Evolutionary conservation across 441 rosid genomes (phyloP).

Genomic region (Flueggea neowawraea): DNA sequence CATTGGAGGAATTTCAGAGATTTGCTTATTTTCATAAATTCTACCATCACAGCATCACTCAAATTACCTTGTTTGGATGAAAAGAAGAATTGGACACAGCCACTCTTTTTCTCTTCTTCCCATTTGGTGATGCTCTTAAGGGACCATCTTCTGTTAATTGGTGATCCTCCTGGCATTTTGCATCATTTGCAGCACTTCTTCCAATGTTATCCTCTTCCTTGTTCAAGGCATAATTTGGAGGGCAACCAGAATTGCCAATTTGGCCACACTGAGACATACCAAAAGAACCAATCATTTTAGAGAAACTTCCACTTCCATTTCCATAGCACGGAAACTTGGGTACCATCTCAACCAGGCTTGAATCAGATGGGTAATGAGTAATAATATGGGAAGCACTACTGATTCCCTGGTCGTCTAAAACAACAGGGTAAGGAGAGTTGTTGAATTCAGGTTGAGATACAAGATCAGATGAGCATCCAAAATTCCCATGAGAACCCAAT

Average conservation of each 20-base stretch:
- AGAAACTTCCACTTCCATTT: slow-evolving; percentile 56
- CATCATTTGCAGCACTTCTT: slow-evolving; percentile 31
- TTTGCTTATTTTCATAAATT: not conserved
- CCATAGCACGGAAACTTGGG: slow-evolving; percentile 54
- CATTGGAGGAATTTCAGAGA: not conserved
- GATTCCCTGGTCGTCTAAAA: slow-evolving; percentile 54
- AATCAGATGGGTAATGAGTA: slow-evolving; percentile 50
- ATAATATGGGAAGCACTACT: slow-evolving; percentile 38
- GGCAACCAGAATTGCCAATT: slow-evolving; percentile 26
- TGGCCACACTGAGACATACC: slow-evolving; percentile 37
- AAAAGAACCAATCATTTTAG: slow-evolving; percentile 49
- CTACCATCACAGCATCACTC: slow-evolving; percentile 8
- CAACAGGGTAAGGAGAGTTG: slow-evolving; percentile 47
- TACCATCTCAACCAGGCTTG: slow-evolving; percentile 47
- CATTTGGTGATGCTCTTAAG: slow-evolving; percentile 33
- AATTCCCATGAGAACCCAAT: slow-evolving; percentile 35
- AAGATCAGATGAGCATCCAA: slow-evolving; percentile 41
- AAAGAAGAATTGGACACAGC: slow-evolving; percentile 29
- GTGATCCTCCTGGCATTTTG: slow-evolving; percentile 41
- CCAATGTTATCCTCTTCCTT: slow-evolving; percentile 36
- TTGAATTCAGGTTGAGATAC: slow-evolving; percentile 50
- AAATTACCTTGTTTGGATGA: slow-evolving; percentile 43
- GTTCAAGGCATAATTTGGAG: slow-evolving; percentile 35
- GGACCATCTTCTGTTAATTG: slow-evolving; percentile 46
- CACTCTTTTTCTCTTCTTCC: slow-evolving; percentile 43